Conservation (phyloP, 208 protist species). For the Leishmania lainsoni region DNA sequence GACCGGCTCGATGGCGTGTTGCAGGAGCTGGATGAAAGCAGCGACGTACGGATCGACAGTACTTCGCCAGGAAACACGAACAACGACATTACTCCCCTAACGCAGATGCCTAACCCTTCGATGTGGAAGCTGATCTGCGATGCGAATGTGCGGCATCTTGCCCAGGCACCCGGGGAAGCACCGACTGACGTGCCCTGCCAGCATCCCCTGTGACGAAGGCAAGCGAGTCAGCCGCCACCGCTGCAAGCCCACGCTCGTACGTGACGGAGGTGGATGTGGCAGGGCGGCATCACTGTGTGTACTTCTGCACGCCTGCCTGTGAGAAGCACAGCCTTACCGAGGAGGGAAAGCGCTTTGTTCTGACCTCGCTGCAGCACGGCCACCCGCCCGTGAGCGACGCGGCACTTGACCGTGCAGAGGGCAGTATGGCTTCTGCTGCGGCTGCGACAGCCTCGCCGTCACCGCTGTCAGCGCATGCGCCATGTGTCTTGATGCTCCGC, state of each 20-base stretch:
- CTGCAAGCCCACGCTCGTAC: not conserved
- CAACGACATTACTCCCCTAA: too few species aligned
- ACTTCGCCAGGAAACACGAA: not conserved
- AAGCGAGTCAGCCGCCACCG: not conserved
- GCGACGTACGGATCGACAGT: not conserved
- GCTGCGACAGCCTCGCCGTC: not conserved
- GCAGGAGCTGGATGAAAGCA: not conserved
- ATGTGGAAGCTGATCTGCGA: conserved; percentile 7
- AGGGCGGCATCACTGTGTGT: conserved; percentile 15
- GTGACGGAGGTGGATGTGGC: conserved; percentile 21
- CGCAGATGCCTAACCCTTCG: not conserved
- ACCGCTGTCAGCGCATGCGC: not conserved
- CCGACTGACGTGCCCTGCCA: not conserved
- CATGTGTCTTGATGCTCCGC: not conserved
- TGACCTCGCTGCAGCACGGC: not conserved
- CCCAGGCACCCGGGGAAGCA: not conserved
- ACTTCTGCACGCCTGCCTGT: conserved; percentile 27
- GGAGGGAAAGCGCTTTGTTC: conserved; percentile 33
- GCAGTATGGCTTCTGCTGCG: not conserved
- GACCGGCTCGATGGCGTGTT: conserved; percentile 18
- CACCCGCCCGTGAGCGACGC: not conserved
- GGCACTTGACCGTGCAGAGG: not conserved
- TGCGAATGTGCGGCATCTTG: not conserved
- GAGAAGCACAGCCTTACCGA: conserved; percentile 7
- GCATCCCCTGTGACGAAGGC: not conserved